Evolutionary conservation across 1,139 yeast species (phyloP), one percentile per base, ranked within the genome.

Genomic region (Debaryomyces subglobosus): DNA sequence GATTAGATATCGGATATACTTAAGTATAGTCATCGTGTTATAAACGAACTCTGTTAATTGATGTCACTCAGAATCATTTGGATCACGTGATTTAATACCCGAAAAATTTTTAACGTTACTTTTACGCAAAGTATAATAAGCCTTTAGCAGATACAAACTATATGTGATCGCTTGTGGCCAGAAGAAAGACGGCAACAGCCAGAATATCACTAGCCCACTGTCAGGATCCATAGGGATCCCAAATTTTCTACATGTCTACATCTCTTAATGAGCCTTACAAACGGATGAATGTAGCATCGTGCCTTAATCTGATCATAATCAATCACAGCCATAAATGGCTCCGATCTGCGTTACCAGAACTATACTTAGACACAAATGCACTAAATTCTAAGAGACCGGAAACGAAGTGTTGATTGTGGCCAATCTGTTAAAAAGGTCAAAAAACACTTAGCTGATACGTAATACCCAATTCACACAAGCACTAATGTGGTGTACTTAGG

Each of bases 401-500:
- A 82, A 83, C 87, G 87, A 81, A 83, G 82, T 79, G 81, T 70
- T 73, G 64, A 72, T 74, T 82, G 87, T 83, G 81, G 73, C 87
- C 76, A 65, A 72, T 71, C 78, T 79, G 84, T 79, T 79, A 77
- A 74, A 72, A 72, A 67, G 79, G 83, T 79, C 84, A 79, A 69
- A 63, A 69, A 70, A 68, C 77, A 75, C 81, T 77, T 78, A 79
- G 84, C 84, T 79, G 78, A 72, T 61, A 64, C 67, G 66, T 29
- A 24, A 23, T 59, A 59, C 65, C 67, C 65, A 58, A 62, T 53
- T 69, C 72, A 64, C 70, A 63, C 71, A 53, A 59, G 55, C 67
- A 64, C 71, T 65, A 44, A 67, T 61, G 72, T 64, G 67, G 67
- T 57, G 65, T 56, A 62, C 61, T 64, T 60, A 58, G 60, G 63